Conservation (phyloP, 2,329 filamentous ascomycete genomes). For the Chrysoporthe cubensis region DNA sequence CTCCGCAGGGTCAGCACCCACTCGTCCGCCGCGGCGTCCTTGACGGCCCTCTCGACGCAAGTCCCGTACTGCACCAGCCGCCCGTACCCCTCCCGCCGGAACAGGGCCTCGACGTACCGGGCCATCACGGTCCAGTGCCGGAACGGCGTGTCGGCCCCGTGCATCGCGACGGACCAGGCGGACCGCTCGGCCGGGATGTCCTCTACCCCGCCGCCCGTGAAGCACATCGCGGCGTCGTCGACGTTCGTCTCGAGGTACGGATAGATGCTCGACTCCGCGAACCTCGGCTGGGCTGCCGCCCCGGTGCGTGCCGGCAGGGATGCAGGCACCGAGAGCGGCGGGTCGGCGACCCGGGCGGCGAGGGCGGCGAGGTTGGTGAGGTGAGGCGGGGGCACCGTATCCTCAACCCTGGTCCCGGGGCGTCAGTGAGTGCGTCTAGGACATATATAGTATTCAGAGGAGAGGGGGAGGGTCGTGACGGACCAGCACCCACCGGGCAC, state of each 20-base stretch:
- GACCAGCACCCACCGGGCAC: constrained; percentile 61
- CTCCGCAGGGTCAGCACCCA: constrained; percentile 59
- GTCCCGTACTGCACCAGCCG: constrained; percentile 59
- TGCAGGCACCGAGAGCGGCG: constrained; percentile 50
- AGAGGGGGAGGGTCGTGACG: constrained; percentile 25
- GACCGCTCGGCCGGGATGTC: constrained; percentile 49
- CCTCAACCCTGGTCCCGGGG: constrained; percentile 44
- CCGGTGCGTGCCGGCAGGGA: constrained; percentile 49
- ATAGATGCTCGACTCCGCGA: constrained; percentile 60
- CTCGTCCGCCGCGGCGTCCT: constrained; percentile 44
- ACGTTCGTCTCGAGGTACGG: constrained; percentile 61
- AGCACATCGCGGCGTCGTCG: constrained; percentile 62
- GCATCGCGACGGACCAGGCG: constrained; percentile 47
- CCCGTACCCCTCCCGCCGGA: constrained; percentile 57
- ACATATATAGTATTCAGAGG: too few species aligned
- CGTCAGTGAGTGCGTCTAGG: not conserved
- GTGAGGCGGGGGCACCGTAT: constrained; percentile 42
- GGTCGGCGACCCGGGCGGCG: constrained; percentile 54
- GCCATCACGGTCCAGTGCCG: constrained; percentile 62
- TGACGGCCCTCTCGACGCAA: constrained; percentile 62
- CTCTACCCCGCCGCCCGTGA: constrained; percentile 49
- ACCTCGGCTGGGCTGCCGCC: constrained; percentile 46
- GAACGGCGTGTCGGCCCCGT: constrained; percentile 64
- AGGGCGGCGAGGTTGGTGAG: constrained; percentile 51
- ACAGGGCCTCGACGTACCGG: constrained; percentile 55